phyloP scores from a whole-genome alignment of 1,284 basidiomycete genomes.

The Meripilus lineatus region DNA sequence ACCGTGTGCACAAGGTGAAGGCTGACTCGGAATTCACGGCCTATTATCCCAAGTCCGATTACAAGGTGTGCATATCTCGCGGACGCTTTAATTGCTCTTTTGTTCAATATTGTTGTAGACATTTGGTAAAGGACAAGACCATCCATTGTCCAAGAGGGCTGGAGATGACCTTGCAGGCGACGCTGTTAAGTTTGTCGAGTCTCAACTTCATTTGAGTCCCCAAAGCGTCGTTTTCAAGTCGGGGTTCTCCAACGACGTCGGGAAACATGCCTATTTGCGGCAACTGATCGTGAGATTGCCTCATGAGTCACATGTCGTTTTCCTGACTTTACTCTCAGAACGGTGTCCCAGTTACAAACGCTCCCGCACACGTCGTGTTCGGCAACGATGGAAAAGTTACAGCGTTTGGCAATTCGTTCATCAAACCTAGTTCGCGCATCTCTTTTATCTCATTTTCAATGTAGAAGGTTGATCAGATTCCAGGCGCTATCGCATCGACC shows the following conservation, averaged over 20 bases:
- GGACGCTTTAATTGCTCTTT: not conserved
- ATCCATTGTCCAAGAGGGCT: slow-evolving; percentile 26
- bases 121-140: slow-evolving; percentile 34
- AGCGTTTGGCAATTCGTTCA: slow-evolving; percentile 47
- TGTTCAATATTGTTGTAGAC: slow-evolving; percentile 27
- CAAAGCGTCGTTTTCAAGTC: slow-evolving; percentile 20
- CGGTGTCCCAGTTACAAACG: slow-evolving; percentile 38
- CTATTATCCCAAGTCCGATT: slow-evolving; percentile 40
- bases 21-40: slow-evolving; percentile 32
- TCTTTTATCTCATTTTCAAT: not conserved
- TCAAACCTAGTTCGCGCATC: slow-evolving; percentile 34
- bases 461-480: slow-evolving; percentile 12
- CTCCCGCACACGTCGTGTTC: slow-evolving; percentile 42
- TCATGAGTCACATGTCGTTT: too few species aligned
- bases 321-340: too few species aligned
- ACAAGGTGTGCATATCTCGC: slow-evolving; percentile 28
- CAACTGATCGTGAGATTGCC: too few species aligned
- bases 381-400: slow-evolving; percentile 34
- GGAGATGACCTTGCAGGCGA: slow-evolving; percentile 20
- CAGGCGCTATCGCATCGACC: slow-evolving; percentile 33
- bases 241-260: slow-evolving; percentile 21
- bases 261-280: slow-evolving; percentile 32
- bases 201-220: slow-evolving; percentile 18
- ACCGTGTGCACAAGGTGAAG: slow-evolving; percentile 33
- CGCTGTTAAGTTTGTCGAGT: slow-evolving; percentile 23